Percentiles rank a stretch among this genome's conserved stretches.
phyloP scores from a whole-genome alignment of 1,284 basidiomycete genomes.

The Ustilago trichophora region DNA sequence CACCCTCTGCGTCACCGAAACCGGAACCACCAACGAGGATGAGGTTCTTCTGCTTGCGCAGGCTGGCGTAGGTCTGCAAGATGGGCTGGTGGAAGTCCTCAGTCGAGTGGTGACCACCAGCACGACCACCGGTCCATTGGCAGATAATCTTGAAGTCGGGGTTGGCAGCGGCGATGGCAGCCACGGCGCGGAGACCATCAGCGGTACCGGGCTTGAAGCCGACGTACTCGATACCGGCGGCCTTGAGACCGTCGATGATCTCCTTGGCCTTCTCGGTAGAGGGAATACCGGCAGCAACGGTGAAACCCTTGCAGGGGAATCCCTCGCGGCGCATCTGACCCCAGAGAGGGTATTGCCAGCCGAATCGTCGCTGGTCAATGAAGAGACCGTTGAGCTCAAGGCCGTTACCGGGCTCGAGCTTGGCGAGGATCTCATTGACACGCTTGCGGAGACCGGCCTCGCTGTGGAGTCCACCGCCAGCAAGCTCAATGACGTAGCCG shows the following conservation, averaged over 20 bases:
- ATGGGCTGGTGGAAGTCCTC: slow-evolving; percentile 99
- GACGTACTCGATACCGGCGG: slow-evolving; percentile 88
- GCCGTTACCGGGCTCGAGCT: slow-evolving; percentile 67
- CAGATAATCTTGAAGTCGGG: slow-evolving; percentile 97
- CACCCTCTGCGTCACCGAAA: slow-evolving; percentile 92
- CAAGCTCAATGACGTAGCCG: slow-evolving; percentile 94
- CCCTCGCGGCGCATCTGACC: slow-evolving; percentile 96
- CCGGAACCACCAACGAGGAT: slow-evolving; percentile 93
- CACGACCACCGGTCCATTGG: slow-evolving; percentile 98
- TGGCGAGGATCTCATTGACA: slow-evolving; percentile 69
- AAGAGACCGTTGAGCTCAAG: slow-evolving; percentile 94
- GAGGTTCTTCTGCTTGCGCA: slow-evolving; percentile 88
- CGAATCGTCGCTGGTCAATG: slow-evolving; percentile 96
- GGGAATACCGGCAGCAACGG: slow-evolving; percentile 94
- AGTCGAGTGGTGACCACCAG: slow-evolving; percentile 97
- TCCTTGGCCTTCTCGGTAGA: slow-evolving; percentile 91
- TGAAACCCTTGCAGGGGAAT: slow-evolving; percentile 94
- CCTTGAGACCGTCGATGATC: slow-evolving; percentile 82
- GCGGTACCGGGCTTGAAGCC: slow-evolving; percentile 97
- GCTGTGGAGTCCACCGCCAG: slow-evolving; percentile 97
- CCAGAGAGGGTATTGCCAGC: slow-evolving; percentile 95
- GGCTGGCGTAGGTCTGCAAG: slow-evolving; percentile 85
- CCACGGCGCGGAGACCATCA: slow-evolving; percentile 94
- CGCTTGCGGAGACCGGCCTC: slow-evolving; percentile 85
- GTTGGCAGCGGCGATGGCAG: slow-evolving; percentile 93